Evolutionary conservation across 1,284 basidiomycete genomes (phyloP), one percentile per base, ranked within the genome.

Genomic region (Rhizopogon parksii): DNA sequence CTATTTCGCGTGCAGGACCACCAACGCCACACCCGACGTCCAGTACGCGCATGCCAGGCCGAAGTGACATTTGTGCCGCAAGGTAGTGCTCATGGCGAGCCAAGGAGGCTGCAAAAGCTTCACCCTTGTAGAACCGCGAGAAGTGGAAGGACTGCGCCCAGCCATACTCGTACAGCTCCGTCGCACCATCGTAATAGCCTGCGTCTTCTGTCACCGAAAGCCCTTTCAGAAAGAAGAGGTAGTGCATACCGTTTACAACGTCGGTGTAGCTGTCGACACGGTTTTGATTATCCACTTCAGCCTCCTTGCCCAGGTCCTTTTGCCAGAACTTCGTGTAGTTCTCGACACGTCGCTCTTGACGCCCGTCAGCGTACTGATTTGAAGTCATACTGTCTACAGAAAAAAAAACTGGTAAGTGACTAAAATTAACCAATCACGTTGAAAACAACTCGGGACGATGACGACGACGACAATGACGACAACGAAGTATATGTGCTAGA

Each of bases 241-340:
- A 19, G 21, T 32, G 65, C 77, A 56, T 54, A 88, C 91, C 92
- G 64, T 98, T 98, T 56, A 98, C 90, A 56, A 99, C 91, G 56
- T 95, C 91, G 24, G 88, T 88, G 73, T 98, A 99, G 67, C 83
- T 83, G 49, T 82, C 81, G 51, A 95, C 71, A 59, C 95, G 82
- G 66, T 86, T 86, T 52, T 84, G 77, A 60, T 79, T 88, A 70
- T 92, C 82, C 30, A 69, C 72, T 2, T 78, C 74, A 42, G 68
- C 73, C 71, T 99, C 93, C 62, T 88, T 79, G 40, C 73, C 73
- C 27, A 84, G 76, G 69, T 97, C 88, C 67, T 88, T 85, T 59
- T 96, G 82, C 95, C 95, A 99, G 74, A 93, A 95, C 67, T 85
- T 85, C 61, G 86, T 90, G 74, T 99, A 99, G 73, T 88, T 88